Conservation (phyloP, 139 green algal species). For the Chlamydomonas applanata region DNA sequence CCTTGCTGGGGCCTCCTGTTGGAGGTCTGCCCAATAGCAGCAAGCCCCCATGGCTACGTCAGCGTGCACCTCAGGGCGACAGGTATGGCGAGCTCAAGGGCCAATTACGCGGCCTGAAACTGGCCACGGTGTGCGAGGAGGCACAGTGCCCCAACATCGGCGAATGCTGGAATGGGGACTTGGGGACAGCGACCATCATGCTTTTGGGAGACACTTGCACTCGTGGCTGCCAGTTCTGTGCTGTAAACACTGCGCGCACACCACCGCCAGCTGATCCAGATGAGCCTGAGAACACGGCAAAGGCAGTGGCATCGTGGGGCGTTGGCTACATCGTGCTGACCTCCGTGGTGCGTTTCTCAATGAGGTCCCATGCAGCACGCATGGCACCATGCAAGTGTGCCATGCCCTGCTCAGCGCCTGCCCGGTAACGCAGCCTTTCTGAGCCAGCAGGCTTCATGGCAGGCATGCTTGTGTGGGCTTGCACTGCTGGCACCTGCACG, state of each 20-base stretch:
- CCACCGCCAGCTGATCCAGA: slow-evolving; percentile 67
- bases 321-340: slow-evolving; percentile 92
- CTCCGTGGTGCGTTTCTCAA: background rate
- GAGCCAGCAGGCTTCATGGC: too few relatives aligned
- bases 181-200: slow-evolving; percentile 86
- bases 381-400: too few relatives aligned
- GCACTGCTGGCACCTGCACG: too few relatives aligned
- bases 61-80: slow-evolving; percentile 88
- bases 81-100: slow-evolving; percentile 78
- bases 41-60: slow-evolving; percentile 95
- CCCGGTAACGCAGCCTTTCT: too few relatives aligned
- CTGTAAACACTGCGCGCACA: slow-evolving; percentile 73
- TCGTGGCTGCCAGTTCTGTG: slow-evolving; percentile 87
- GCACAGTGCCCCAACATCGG: slow-evolving; percentile 91
- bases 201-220: slow-evolving; percentile 86
- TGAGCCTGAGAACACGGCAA: slow-evolving; percentile 79
- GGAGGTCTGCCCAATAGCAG: slow-evolving; percentile 41
- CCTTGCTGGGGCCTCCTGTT: slow-evolving; percentile 47
- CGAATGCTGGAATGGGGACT: slow-evolving; percentile 86
- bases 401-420: too few relatives aligned
- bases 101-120: slow-evolving; percentile 72
- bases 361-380: too few relatives aligned
- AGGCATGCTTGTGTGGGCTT: too few relatives aligned
- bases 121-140: slow-evolving; percentile 91
- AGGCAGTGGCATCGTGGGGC: slow-evolving; percentile 77